Conservation (phyloP, 306 rosid genomes). For the Clitoria ternatea region DNA sequence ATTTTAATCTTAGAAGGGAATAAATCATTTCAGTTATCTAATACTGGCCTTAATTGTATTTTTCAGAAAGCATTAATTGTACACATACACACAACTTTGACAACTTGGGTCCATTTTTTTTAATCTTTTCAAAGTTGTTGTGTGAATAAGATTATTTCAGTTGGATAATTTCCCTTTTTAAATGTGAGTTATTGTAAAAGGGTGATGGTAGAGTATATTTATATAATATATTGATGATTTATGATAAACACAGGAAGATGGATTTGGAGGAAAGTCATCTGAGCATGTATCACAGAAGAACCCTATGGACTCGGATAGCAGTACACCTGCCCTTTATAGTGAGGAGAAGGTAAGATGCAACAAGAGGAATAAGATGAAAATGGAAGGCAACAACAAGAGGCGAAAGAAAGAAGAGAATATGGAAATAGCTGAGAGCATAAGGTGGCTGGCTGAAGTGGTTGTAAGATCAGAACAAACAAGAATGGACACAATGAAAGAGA, state of each 20-base stretch:
- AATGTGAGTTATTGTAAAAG: no score
- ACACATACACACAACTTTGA: neutral
- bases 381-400: neutral
- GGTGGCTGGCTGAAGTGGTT: conserved; percentile 92
- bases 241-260: conserved; percentile 59
- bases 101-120: no score
- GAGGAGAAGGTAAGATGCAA: conserved; percentile 54
- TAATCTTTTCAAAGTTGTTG: no score
- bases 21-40: no score
- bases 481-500: conserved; percentile 87
- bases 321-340: conserved; percentile 82
- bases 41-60: no score
- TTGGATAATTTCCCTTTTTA: no score
- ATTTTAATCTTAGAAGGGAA: no score
- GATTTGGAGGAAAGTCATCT: conserved; percentile 44
- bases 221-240: neutral
- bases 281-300: conserved; percentile 70
- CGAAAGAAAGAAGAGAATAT: neutral
- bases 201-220: no score
- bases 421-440: conserved; percentile 80
- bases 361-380: conserved; percentile 38
- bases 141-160: no score
- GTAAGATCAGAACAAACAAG: conserved; percentile 80
- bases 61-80: no score
- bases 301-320: conserved; percentile 68